Base-by-base conservation (phyloP, 2,329 filamentous ascomycete genomes). In the Pseudocercospora vitis region DNA sequence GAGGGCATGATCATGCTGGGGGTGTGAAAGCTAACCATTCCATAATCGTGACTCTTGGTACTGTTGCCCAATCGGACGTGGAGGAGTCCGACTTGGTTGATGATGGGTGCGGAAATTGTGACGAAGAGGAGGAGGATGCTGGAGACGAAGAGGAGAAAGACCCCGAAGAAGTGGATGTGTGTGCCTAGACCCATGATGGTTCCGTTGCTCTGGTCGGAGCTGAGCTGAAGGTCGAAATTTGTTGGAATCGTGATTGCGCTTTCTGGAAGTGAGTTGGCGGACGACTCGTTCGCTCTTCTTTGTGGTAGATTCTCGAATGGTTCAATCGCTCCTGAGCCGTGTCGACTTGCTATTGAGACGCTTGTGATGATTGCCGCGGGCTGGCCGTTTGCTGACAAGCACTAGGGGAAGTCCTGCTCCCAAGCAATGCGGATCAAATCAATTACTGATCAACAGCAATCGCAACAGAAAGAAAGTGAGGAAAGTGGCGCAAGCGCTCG, bases 61-160 rank as follows among this genome's bases (percentile, higher is more conserved):
- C 65, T 60, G 58, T 74, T 72, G 37, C 68, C 68, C 16, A 84
- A 70, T 46, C 74, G 70, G 55, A 86, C 76, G 53, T 75, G 77
- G 52, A 86, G 67, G 31, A 86, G 70, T 39, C 76, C 71, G 37
- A 85, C 73, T 60, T 77, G 62, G 62, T 81, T 73, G 60, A 83
- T 76, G 37, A 85, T 79, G 7, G 83, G 83, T 0, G 82, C 72
- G 2, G 82, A 80, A 57, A 86, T 80, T 57, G 76, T 77, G 52
- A 80, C 79, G 58, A 86, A 73, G 55, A 85, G 68, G 52, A 86
- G 75, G 45, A 86, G 75, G 48, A 83, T 71, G 40, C 78, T 74
- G 37, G 81, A 74, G 29, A 73, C 70, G 52, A 86, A 75, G 21
- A 56, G 53, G 18, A 56, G 49, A 35, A 44, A 44, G 28, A 56